Percentiles rank a stretch among this genome's conserved stretches.
Conservation (phyloP, 78 protist genomes). For the Pigoraptor vietnamica region DNA sequence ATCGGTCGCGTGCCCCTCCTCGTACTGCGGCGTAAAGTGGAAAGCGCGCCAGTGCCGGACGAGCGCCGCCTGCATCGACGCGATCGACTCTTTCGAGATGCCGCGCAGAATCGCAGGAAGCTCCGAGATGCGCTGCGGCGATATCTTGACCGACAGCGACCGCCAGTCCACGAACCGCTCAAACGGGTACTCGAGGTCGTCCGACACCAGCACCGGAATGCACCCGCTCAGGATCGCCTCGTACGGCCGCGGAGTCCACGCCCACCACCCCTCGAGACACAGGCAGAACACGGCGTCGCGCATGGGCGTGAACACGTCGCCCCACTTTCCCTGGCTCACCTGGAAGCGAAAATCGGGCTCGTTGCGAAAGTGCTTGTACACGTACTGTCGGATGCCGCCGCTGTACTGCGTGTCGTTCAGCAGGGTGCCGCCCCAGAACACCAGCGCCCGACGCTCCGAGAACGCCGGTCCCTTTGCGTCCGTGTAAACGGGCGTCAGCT, state of each 20-base stretch:
- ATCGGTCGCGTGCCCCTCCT: not conserved
- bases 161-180: not conserved
- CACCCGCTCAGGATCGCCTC: not conserved
- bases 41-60: not conserved
- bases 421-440: not conserved
- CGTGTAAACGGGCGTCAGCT: not conserved
- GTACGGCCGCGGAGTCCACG: not conserved
- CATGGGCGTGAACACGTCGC: not conserved
- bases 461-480: not conserved
- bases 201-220: slow-evolving; percentile 3
- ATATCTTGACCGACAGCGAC: not conserved
- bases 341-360: not conserved
- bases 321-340: not conserved
- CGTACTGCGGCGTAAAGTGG: not conserved
- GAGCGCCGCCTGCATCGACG: not conserved
- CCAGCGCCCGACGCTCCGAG: not conserved
- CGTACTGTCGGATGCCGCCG: not conserved
- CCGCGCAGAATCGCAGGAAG: not conserved
- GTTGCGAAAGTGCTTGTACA: not conserved
- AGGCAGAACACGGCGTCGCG: not conserved
- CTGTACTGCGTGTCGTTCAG: not conserved
- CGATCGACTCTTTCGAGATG: not conserved
- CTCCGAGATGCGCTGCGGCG: not conserved
- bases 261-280: not conserved
- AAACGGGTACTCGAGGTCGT: slow-evolving; percentile 4